phyloP scores from a whole-genome alignment of 495 filamentous ascomycete species.

The Niebla homalea region DNA sequence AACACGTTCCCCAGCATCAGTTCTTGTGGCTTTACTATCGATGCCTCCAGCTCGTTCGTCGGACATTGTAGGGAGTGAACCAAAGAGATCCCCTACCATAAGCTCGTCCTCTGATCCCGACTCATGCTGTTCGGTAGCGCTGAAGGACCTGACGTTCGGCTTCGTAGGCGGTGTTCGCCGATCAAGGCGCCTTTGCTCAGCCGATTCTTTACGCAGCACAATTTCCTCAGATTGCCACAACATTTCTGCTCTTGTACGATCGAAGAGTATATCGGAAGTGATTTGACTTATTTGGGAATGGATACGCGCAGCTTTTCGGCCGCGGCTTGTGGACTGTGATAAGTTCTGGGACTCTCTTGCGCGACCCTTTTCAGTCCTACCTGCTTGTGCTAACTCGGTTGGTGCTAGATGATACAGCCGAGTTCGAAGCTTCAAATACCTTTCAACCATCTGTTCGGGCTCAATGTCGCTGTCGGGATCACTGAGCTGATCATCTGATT shows the following conservation, averaged over 20 bases:
- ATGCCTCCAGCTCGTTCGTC: not conserved
- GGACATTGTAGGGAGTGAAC: conserved; percentile 3
- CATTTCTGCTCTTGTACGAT: conserved; percentile 58
- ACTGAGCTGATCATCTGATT: not conserved
- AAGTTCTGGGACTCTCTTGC: conserved; percentile 22
- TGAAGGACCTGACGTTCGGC: not conserved
- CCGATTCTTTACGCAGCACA: conserved; percentile 48
- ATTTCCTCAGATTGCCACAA: conserved; percentile 57
- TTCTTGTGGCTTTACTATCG: conserved; percentile 2
- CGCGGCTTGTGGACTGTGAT: conserved; percentile 15
- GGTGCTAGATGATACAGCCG: conserved; percentile 10
- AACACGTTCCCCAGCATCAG: conserved; percentile 18
- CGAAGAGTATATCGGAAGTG: conserved; percentile 76
- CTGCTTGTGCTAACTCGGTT: conserved; percentile 5
- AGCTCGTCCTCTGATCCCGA: not conserved
- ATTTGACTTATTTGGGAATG: conserved; percentile 60
- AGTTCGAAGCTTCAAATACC: conserved; percentile 8
- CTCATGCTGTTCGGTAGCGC: not conserved
- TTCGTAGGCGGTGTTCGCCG: not conserved
- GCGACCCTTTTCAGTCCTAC: conserved; percentile 19
- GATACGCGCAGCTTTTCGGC: conserved; percentile 37
- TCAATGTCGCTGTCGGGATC: conserved; percentile 16
- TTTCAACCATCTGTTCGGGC: conserved; percentile 12
- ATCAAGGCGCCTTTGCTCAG: conserved; percentile 20
- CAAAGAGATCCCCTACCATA: conserved; percentile 12